phyloP scores from a whole-genome alignment of 257 asterid genomes.

The Forsythia suspensa region DNA sequence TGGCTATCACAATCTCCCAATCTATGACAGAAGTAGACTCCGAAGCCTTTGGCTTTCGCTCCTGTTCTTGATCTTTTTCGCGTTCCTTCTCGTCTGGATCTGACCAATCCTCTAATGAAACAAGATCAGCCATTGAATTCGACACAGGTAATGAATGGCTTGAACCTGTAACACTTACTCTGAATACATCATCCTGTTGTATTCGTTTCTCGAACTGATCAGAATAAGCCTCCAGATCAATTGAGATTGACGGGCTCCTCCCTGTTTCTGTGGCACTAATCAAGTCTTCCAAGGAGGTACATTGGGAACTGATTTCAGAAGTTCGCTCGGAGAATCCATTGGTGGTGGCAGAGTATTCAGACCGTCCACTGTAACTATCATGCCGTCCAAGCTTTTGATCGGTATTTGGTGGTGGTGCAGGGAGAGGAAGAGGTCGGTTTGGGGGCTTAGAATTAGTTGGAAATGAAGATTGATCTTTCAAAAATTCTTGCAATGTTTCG shows the following conservation, averaged over 20 bases:
- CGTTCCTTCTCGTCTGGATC: conserved; percentile 22
- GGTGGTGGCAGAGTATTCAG: conserved; percentile 46
- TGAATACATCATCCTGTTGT: conserved; percentile 31
- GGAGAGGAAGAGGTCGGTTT: conserved; percentile 23
- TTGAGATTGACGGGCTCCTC: conserved; percentile 60
- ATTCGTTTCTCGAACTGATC: conserved; percentile 25
- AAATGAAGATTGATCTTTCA: conserved; percentile 80
- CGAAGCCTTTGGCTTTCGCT: conserved; percentile 17
- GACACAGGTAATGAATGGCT: conserved; percentile 58
- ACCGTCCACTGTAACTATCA: conserved; percentile 41
- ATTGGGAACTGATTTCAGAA: conserved; percentile 50
- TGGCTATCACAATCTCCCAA: conserved; percentile 58
- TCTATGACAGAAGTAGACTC: conserved; percentile 24
- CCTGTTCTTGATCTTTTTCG: conserved; percentile 17
- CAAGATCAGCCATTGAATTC: conserved; percentile 51
- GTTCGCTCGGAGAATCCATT: conserved; percentile 36
- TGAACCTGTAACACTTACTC: conserved; percentile 52
- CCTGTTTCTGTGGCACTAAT: conserved; percentile 59
- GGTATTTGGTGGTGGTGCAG: conserved; percentile 19
- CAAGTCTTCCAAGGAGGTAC: conserved; percentile 67
- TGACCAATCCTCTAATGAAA: conserved; percentile 56
- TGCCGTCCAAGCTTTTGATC: conserved; percentile 22
- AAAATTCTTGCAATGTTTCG: conserved; percentile 66
- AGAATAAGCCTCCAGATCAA: conserved; percentile 65
- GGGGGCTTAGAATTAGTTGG: conserved; percentile 35